Conservation (phyloP, 2,329 filamentous ascomycete species). For the Diatrype stigma region DNA sequence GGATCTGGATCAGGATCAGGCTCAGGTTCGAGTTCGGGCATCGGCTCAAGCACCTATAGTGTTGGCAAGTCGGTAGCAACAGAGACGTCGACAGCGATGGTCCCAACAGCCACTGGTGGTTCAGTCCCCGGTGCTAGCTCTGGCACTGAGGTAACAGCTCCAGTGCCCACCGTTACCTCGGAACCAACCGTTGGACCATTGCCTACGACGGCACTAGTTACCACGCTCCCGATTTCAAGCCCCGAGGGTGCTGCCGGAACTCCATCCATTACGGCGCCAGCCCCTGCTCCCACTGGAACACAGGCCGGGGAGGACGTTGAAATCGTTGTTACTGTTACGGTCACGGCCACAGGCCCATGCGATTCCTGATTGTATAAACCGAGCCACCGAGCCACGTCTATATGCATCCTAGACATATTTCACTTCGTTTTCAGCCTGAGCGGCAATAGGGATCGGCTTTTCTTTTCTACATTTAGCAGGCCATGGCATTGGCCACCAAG, state of each 20-base stretch:
- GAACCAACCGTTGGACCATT: constrained; percentile 1
- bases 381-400: constrained; percentile 5
- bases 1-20: constrained; percentile 8
- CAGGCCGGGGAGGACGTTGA: constrained; percentile 7
- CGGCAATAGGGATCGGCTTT: neutral
- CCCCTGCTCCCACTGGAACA: constrained; percentile 3
- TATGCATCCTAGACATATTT: constrained; percentile 4
- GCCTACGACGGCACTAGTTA: constrained; percentile 2
- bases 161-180: constrained; percentile 14
- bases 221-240: constrained; percentile 11
- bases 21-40: constrained; percentile 2
- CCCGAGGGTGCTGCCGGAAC: neutral
- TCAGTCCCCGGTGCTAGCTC: constrained; percentile 1
- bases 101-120: neutral
- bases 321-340: constrained; percentile 24
- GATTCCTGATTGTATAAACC: constrained; percentile 6
- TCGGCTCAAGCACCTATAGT: neutral
- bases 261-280: constrained; percentile 8
- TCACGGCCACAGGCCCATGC: constrained; percentile 23
- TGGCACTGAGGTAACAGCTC: constrained; percentile 5
- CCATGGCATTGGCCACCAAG: neutral
- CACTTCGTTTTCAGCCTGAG: neutral
- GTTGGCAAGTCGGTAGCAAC: neutral
- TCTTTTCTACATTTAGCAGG: neutral
- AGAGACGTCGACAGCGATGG: neutral